A percentile compares a stretch with the other conserved stretches of the same genome.
Conservation (phyloP, 2,329 filamentous ascomycete species). For the Chalaropsis thielavioides region DNA sequence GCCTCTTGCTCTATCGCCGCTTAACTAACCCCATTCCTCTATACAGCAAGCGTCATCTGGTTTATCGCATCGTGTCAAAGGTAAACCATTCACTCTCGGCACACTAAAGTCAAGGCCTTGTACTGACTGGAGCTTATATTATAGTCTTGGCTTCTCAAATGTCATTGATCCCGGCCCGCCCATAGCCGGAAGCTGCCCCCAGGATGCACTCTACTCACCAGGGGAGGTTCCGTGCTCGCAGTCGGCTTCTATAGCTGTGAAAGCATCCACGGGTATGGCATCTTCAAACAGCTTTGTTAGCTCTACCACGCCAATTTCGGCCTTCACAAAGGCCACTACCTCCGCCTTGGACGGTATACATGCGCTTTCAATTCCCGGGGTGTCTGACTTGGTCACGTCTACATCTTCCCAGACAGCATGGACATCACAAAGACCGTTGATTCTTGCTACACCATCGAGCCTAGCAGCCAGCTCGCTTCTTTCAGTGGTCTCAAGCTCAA, state of each 20-base stretch:
- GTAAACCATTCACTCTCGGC: conserved; percentile 8
- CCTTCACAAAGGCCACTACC: neutral
- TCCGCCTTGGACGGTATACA: neutral
- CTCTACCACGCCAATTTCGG: neutral
- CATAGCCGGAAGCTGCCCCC: conserved; percentile 2
- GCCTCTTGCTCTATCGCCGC: neutral
- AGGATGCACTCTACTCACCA: conserved; percentile 12
- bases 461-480: neutral
- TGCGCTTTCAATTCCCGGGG: conserved; percentile 1
- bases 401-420: neutral
- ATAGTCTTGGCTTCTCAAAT: conserved; percentile 16
- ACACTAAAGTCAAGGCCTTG: neutral
- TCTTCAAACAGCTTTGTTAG: neutral
- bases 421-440: neutral
- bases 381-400: neutral
- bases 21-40: neutral
- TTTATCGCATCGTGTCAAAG: conserved; percentile 16
- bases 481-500: neutral
- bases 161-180: conserved; percentile 14
- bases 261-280: neutral
- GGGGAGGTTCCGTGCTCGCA: conserved; percentile 6
- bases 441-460: neutral
- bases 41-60: conserved; percentile 17
- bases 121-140: neutral
- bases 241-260: too few species aligned